Evolutionary conservation across 495 filamentous ascomycete species (phyloP), one percentile per base, ranked within the genome.

Genomic region (Saxophila tyrrhenica): DNA sequence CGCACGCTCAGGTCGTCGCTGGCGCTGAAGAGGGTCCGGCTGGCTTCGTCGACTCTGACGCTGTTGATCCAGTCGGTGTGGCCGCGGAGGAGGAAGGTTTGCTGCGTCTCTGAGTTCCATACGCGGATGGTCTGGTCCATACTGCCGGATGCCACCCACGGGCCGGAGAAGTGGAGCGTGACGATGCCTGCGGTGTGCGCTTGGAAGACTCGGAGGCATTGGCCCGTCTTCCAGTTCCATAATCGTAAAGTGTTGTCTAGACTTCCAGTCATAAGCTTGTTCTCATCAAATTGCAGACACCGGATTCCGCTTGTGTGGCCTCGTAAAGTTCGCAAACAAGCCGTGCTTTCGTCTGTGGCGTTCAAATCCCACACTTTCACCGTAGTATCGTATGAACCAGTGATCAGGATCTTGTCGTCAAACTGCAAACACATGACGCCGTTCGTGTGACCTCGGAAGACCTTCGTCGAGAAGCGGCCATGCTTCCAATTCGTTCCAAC

Each of bases 341-440:
- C 29, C 29, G 29, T 35, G 29, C 29, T 35, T 61, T 89, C 86
- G 63, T 92, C 77, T 19, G 87, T 87, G 1, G 84, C 92, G 59
- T 94, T 82, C 32, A 94, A 82, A 63, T 96, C 82, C 92, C 94
- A 97, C 15, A 97, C 89, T 65, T 94, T 96, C 62, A 95, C 87
- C 1, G 87, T 95, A 10, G 80, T 73, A 69, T 99, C 94, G 64
- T 97, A 97, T 1, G 92, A 97, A 3, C 92, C 92, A 13, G 91
- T 94, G 15, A 86, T 91, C 20, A 98, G 75, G 51, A 94, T 88
- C 51, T 86, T 84, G 60, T 95, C 89, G 57, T 94, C 87, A 59
- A 99, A 94, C 66, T 99, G 92, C 20, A 99, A 72, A 64, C 89
- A 95, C 72, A 94, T 97, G 21, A 99, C 84, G 16, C 92, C 94